Base-by-base conservation (phyloP, 345 rosid species). In the Conringia planisiliqua region DNA sequence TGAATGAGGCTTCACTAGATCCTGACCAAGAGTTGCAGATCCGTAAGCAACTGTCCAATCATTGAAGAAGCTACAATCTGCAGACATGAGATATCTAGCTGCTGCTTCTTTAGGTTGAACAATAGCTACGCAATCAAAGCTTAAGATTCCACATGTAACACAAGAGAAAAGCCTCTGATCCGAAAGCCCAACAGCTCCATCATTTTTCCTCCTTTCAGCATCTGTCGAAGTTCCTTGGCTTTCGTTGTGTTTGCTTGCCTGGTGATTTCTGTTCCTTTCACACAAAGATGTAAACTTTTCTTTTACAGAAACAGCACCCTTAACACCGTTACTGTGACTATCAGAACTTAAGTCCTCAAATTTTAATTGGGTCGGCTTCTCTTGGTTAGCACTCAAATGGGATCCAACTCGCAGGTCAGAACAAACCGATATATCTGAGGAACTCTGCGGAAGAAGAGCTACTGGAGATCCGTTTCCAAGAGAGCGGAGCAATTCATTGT, bases 161-260 rank as follows among this genome's bases (percentile, higher is more conserved):
- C 99, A 95, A 8, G 97, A 83, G 78, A 95, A 95, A 60, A 88
- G 88, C 75, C 97, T 89, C 82, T 90, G 99, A 83, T 90, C 90
- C 0, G 97, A 87, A 69, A 88, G 79, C 73, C 79, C 83, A 68
- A 82, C 90, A 68, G 82, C 81, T 69, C 64, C 84, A 67, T 55
- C 61, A 32, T 51, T 43, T 63, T 47, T 24, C 63, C 63, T 80
- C 66, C 67, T 65, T 72, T 75, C 89, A 43, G 69, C 56, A 12
- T 55, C 72, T n/a, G 58, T 47, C 48, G 62, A n/a, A 43, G 65
- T 64, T 57, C 51, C 71, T n/a, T 58, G 58, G 6, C 16, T 24
- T 26, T 26, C 17, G 16, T 52, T 52, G 16, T 52, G 33, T 12
- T 30, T 52, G 32, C 4, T 52, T 52, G 58, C 33, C 16, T 24